Base-by-base conservation (phyloP, 495 filamentous ascomycete genomes). In the Chlorociboria aeruginascens region DNA sequence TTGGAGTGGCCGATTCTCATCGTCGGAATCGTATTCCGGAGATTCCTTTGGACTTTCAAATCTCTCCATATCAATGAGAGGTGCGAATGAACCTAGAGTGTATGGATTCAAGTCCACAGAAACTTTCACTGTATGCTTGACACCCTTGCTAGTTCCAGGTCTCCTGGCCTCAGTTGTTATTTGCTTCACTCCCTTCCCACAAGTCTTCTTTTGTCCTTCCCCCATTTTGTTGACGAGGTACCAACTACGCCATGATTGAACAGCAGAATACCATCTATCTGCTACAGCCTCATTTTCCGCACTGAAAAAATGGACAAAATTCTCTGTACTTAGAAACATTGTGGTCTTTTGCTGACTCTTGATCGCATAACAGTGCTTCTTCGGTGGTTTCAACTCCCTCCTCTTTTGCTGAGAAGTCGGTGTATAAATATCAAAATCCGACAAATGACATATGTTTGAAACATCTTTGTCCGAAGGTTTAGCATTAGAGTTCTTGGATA, bases 321-420 rank as follows among this genome's bases (percentile, higher is more conserved):
- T 88, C 20, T 85, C 78, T 0, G 81, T 83, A 32, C 79, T 81
- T 32, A 85, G 59, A 57, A 97, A 98, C 59, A 95, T 79, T 32
- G 73, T 82, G 6, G 82, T 81, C 56, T 93, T 95, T 59, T 97
- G 82, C 63, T 95, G 92, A 51, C 86, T 93, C 61, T 95, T 96
- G 54, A 98, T 73, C 3, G 86, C 89, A 58, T 82, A 89, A 62
- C 86, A 95, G 46, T 81, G 69, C 57, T 79, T 82, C 56, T 86
- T 89, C 0, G 86, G 86, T 1, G 83, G 81, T 52, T 77, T 84
- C 47, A 89, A 65, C 47, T 79, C 74, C 34, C 76, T 75, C 31
- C 67, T 63, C 45, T 77, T 65, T 32, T 83, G 76, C 11, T 75
- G 72, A 34, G 78, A 70, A 3, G 75, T 82, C 8, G 86, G 82